These are phyloP conservation scores for Candida pseudoviswanathii DNA, from an alignment of 1,139 yeast genomes.

Conservation along the genomic window DNA sequence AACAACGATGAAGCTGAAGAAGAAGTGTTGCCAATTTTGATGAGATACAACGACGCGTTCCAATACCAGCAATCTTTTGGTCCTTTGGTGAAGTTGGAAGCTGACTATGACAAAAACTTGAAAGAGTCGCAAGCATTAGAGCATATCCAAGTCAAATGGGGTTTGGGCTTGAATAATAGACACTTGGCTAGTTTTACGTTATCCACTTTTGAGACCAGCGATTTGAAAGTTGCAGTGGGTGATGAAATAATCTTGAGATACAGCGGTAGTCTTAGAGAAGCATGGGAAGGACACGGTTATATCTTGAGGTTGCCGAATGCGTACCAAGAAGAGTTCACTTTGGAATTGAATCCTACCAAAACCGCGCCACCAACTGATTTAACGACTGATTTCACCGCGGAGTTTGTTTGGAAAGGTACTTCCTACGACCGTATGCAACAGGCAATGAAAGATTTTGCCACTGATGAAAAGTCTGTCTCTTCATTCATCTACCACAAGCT, in stretches of 20 bases:
- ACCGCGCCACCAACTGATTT: conserved; percentile 64
- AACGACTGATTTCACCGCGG: conserved; percentile 75
- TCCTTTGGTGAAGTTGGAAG: conserved; percentile 80
- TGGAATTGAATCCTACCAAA: conserved; percentile 57
- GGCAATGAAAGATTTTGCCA: conserved; percentile 74
- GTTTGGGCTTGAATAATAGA: conserved; percentile 62
- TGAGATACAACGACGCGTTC: conserved; percentile 81
- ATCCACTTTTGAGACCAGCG: conserved; percentile 66
- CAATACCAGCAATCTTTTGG: conserved; percentile 87
- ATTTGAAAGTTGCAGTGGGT: conserved; percentile 79
- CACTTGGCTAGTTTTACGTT: conserved; percentile 72
- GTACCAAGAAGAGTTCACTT: conserved; percentile 67
- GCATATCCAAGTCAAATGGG: conserved; percentile 77
- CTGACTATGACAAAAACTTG: conserved; percentile 72
- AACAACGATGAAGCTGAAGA: conserved; percentile 49
- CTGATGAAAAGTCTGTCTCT: conserved; percentile 69
- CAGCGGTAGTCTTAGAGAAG: conserved; percentile 48
- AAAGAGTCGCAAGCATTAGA: conserved; percentile 82
- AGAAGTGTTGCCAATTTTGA: conserved; percentile 67
- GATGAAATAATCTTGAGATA: conserved; percentile 75
- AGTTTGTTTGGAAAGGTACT: conserved; percentile 88
- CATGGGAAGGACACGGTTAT: conserved; percentile 76
- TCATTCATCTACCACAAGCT: conserved; percentile 78
- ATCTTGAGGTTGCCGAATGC: conserved; percentile 74
- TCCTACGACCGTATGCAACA: conserved; percentile 83